phyloP scores from a whole-genome alignment of 192 early-diverging fungal species.

The Helicostylum pulchrum region DNA sequence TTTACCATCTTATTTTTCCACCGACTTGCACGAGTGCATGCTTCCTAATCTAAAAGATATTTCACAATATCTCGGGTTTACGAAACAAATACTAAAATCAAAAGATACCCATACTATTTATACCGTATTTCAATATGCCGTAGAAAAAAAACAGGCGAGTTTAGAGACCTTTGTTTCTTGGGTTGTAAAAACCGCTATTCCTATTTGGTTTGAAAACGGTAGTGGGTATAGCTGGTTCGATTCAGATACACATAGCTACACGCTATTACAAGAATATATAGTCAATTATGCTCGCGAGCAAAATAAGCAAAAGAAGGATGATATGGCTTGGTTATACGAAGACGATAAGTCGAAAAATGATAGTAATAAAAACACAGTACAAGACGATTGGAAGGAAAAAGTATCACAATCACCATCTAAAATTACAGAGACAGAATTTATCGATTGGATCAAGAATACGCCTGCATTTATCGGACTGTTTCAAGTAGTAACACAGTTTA shows the following conservation, averaged over 20 bases:
- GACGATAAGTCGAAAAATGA: background rate
- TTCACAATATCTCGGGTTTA: too few relatives aligned
- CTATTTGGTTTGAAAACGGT: conserved; percentile 17
- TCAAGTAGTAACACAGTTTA: background rate
- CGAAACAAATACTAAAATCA: background rate
- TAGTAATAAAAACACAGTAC: too few relatives aligned
- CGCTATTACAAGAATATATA: background rate
- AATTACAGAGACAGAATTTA: background rate
- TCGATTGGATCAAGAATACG: conserved; percentile 11
- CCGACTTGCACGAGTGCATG: too few relatives aligned
- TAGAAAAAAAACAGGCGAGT: background rate
- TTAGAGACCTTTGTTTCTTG: conserved; percentile 7
- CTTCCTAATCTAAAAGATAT: background rate
- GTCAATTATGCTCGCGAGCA: background rate
- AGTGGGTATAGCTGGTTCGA: background rate
- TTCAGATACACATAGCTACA: background rate
- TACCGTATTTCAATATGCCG: background rate
- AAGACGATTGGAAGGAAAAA: background rate
- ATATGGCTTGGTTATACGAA: conserved; percentile 6
- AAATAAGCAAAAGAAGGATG: background rate
- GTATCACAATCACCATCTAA: background rate
- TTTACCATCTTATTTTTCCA: background rate
- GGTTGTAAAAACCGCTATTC: conserved; percentile 3
- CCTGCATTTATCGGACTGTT: conserved; percentile 2
- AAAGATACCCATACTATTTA: background rate